Evolutionary conservation across 2,329 filamentous ascomycete genomes (phyloP).

Genomic region (Fusarium sarcochroum): DNA sequence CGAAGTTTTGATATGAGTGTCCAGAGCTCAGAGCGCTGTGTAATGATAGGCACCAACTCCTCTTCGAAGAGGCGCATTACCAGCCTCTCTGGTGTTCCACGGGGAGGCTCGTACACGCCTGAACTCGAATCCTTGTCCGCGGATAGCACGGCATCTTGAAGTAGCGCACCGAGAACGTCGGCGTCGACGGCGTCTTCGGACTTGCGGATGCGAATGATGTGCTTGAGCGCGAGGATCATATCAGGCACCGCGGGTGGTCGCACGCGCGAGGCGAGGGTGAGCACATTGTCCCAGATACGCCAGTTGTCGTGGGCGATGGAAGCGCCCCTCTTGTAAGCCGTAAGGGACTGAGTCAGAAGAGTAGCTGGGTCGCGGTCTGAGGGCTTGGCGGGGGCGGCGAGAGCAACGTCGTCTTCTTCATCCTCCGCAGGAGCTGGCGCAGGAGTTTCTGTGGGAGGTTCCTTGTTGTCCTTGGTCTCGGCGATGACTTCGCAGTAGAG

Average conservation of each 20-base stretch:
- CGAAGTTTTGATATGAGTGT: constrained; percentile 78
- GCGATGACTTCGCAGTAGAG: constrained; percentile 70
- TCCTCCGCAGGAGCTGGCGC: constrained; percentile 40
- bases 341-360: constrained; percentile 80
- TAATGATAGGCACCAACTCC: constrained; percentile 85
- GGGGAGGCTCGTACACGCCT: constrained; percentile 56
- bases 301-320: constrained; percentile 86
- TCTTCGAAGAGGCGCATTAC: constrained; percentile 82
- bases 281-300: constrained; percentile 96
- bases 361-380: constrained; percentile 66
- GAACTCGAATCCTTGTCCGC: constrained; percentile 52
- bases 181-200: constrained; percentile 85
- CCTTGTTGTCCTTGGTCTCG: constrained; percentile 51
- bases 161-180: constrained; percentile 78
- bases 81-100: constrained; percentile 73
- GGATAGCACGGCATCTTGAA: constrained; percentile 76
- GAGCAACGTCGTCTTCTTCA: constrained; percentile 51
- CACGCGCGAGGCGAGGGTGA: constrained; percentile 86
- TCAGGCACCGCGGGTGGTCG: constrained; percentile 81
- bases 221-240: constrained; percentile 79
- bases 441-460: constrained; percentile 40
- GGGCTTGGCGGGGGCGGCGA: constrained; percentile 36
- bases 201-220: constrained; percentile 81
- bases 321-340: constrained; percentile 89
- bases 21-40: constrained; percentile 83